Evolutionary conservation across 805 yeast genomes (phyloP), one percentile per base, ranked within the genome.

Genomic region (Brettanomyces nanus): DNA sequence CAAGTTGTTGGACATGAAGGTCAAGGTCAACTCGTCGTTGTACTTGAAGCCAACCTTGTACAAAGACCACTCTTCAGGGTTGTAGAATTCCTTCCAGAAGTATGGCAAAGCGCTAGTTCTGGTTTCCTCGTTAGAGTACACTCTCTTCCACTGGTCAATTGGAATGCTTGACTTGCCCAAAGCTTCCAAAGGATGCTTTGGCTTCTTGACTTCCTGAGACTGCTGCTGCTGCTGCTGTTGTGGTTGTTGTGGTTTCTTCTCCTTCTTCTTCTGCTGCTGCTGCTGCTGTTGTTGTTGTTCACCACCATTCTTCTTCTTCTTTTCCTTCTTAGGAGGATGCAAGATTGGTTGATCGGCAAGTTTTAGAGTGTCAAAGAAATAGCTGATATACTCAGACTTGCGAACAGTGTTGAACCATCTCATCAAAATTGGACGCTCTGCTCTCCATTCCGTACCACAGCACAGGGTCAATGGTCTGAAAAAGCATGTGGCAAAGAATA

Each of bases 1-100:
- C 67, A 86, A 77, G 80, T 90, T 90, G 82, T 87, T 87, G 55
- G 97, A 85, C 97, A 92, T 92, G 75, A 90, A 90, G 51, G 95
- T 84, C 67, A 84, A 70, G 52, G 97, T 90, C 66, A 90, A 78
- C 75, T 90, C 98, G 55, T 90, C 97, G 68, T 92, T 89, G 76
- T 92, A 90, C 77, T 85, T 87, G 89, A 83, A 90, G 62, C 78
- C 94, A 56, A 89, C 95, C 75, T 75, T 85, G 86, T 86, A 90
- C 56, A 90, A 65, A 40, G 97, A 89, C 86, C 89, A 90, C 69
- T 90, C 97, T 48, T 77, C 73, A 49, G 92, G 78, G 71, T 90
- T 81, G 75, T 73, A 90, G 71, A 83, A 80, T 63, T 82, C 83
- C 49, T 69, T 59, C 96, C 96, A 92, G 89, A 90, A 92, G 89